Evolutionary conservation across 2,329 filamentous ascomycete genomes (phyloP), one percentile per base, ranked within the genome.

Genomic region (Claviceps sp.): DNA sequence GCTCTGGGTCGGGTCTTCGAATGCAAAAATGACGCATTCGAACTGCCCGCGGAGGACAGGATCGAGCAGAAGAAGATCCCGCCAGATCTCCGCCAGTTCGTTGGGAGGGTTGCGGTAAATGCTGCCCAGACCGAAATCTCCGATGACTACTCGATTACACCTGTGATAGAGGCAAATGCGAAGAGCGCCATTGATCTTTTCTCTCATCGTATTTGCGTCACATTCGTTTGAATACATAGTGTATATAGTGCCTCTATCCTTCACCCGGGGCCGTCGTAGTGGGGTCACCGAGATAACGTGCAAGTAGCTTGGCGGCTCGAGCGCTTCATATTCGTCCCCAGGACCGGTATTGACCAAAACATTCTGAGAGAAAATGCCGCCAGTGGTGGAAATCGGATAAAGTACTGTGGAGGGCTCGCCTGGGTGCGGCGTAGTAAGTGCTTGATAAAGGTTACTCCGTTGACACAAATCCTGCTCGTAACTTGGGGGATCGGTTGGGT

Each of bases 261-360:
- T 82, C 41, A 89, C 75, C 66, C 88, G 89, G 18, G 86, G 86
- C 67, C 85, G 80, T 24, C 83, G 78, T 8, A 84, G 80, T 8
- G 86, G 84, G 20, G 83, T 78, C 18, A 89, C 81, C 2, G 84
- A 87, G 52, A 89, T 78, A n/a, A 89, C 82, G 9, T 85, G 84
- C 34, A 88, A 67, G 46, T 77, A 71, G 57, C 68, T 68, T 77
- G 76, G 85, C 47, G 65, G 61, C 26, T 72, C 65, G 55, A 81
- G 74, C 51, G 72, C 70, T 56, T 79, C 73, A 61, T 86, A 87
- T 50, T 74, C 72, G 57, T 84, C 78, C 54, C 85, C 79, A 16
- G 83, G 80, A 0, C 84, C 84, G 43, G 85, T 81, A 62, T 85
- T 89, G 14, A 89, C 79, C 14, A 87, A 84, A 50, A 89, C 84